Evolutionary conservation across 2,329 filamentous ascomycete genomes (phyloP).

Genomic region (Monilinia vaccinii-corymbosi): DNA sequence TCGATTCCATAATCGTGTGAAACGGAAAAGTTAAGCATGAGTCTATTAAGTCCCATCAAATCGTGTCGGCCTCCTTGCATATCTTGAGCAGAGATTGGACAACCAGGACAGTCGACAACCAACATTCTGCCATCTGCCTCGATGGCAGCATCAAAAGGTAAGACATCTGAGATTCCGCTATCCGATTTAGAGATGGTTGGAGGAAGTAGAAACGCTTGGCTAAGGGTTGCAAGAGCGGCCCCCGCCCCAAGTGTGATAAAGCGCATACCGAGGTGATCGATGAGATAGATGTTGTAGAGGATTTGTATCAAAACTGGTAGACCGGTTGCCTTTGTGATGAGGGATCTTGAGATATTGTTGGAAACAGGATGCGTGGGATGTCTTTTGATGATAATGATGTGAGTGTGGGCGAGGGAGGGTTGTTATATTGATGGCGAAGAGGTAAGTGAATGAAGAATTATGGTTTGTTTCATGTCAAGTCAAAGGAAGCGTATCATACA

Average conservation of each 20-base stretch:
- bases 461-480: conserved; percentile 1
- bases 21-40: conserved; percentile 47
- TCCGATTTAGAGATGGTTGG: conserved; percentile 39
- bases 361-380: neutral
- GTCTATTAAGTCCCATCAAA: conserved; percentile 20
- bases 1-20: conserved; percentile 36
- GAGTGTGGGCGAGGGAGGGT: neutral
- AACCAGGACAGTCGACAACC: conserved; percentile 45
- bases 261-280: conserved; percentile 18
- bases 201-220: conserved; percentile 44
- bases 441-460: neutral
- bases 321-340: neutral
- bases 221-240: conserved; percentile 15
- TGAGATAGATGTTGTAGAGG: neutral
- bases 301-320: neutral
- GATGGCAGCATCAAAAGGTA: conserved; percentile 33
- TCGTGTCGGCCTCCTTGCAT: conserved; percentile 23
- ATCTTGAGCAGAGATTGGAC: conserved; percentile 35
- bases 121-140: conserved; percentile 34
- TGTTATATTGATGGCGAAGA: neutral
- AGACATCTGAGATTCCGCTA: conserved; percentile 34
- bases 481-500: conserved; percentile 1
- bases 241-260: conserved; percentile 17
- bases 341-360: neutral
- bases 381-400: neutral